Base-by-base conservation (phyloP, 495 filamentous ascomycete species). In the Pseudevernia furfuracea region DNA sequence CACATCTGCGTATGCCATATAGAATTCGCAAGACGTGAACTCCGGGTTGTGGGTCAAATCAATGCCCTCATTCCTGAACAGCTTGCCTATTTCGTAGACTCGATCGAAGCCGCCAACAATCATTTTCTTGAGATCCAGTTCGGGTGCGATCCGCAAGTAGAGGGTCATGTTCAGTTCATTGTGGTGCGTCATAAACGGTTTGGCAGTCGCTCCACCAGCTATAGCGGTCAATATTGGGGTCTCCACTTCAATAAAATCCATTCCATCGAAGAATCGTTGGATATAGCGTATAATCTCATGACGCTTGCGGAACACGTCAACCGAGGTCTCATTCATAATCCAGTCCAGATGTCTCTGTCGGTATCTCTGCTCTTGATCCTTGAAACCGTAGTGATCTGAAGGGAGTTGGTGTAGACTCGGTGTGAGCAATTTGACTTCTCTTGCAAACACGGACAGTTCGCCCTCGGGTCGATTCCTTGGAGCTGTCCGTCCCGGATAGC, bases 31-130 rank as follows among this genome's bases (percentile, higher is more conserved):
- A 17, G 92, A 92, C 15, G 95, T 97, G 80, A 97, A 99, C 71
- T 99, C 94, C 3, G 94, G 94, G 78, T 99, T 99, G 81, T 99
- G 95, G 19, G 94, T 97, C 60, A 95, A 80, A 77, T 99, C 94
- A 70, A 95, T 89, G 61, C 90, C 92, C 74, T 99, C 94, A 69
- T 97, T 99, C 64, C 94, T 81, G 82, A 97, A 96, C 66, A 90
- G 87, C 4, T 89, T 84, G 25, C 95, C 94, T 59, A 97, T 82
- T 71, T 99, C 94, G 75, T 94, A 97, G 14, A 97, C 92, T 68
- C 87, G 83, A 75, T 96, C 88, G 7, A 97, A 79, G 56, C 94
- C 94, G 72, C 94, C 94, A 23, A 97, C 92, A 32, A 97, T 87
- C 57, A 99, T 82, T 81, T 91, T 87, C 85, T 99, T 99, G 66